Evolutionary conservation across 2,329 filamentous ascomycete genomes (phyloP), one percentile per base, ranked within the genome.

Genomic region (Metarhizium rileyi): DNA sequence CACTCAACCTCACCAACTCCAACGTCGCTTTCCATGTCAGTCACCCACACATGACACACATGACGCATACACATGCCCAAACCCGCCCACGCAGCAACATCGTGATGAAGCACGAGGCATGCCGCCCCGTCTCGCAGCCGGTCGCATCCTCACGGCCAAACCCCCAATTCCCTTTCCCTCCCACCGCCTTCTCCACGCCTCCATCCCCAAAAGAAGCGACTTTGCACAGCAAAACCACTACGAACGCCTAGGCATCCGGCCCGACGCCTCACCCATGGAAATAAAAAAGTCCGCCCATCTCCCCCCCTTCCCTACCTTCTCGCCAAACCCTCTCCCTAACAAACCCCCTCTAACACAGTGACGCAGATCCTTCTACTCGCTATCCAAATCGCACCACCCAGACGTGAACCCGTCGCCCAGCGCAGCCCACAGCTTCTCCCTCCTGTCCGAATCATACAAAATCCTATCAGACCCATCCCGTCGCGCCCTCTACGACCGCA

Each of bases 351-450:
- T 27, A 28, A 7, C 36, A 12, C 28, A 12, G 7, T 6, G 25
- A 14, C 18, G 26, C 51, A 83, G 79, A 60, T 80, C 80, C 57
- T 98, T 96, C 78, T 97, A 96, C 76, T 70, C 77, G 53, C 86
- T 97, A 65, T 95, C 90, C 62, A 95, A 96, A 70, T 72, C 78
- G 48, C 85, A 95, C 76, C 93, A 98, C 68, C 93, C 93, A 1
- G 93, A 98, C 75, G 82, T 83, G 64, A 94, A 97, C 74, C 87
- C 77, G 52, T 63, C 78, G 58, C 85, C 87, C 4, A 64, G 70
- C 51, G 86, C 90, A 54, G 75, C 83, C 4, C 71, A 79, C 51
- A 86, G 84, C 63, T 98, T 95, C 75, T 81, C 90, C 66, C 77
- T 81, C 58, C 85, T 96, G 64, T 86, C 81, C 63, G 86, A 93